phyloP scores from a whole-genome alignment of 148 eudicot genomes.

The Cornus controversa region DNA sequence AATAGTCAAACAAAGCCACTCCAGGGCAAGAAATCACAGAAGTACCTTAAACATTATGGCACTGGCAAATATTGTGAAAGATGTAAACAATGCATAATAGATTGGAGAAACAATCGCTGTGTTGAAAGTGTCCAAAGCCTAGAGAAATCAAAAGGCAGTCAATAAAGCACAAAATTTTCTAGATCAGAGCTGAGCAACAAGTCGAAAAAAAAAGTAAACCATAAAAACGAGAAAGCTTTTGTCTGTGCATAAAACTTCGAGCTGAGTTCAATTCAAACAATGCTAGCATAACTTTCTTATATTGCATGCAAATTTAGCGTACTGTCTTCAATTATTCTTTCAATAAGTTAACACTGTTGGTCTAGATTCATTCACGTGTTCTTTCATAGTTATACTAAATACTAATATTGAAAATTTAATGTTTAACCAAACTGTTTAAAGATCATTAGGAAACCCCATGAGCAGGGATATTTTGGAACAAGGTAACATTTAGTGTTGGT shows the following conservation, averaged over 20 bases:
- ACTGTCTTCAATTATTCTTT: neutral
- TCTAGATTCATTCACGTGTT: neutral
- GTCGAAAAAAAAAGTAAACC: neutral
- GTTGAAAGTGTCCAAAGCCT: conserved; percentile 71
- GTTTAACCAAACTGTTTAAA: too few species aligned
- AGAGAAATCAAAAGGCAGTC: conserved; percentile 6
- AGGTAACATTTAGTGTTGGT: too few species aligned
- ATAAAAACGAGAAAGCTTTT: neutral
- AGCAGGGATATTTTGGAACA: too few species aligned
- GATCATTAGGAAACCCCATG: too few species aligned
- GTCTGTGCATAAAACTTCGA: neutral
- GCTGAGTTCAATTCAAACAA: neutral
- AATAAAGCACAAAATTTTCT: neutral
- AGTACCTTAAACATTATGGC: conserved; percentile 69
- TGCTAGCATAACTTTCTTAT: neutral
- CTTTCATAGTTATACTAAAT: neutral
- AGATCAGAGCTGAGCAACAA: neutral
- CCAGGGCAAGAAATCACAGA: neutral
- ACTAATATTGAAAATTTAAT: neutral
- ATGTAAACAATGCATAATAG: conserved; percentile 71
- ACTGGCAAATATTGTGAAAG: conserved; percentile 67
- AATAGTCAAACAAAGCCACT: conserved; percentile 1
- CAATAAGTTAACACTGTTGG: neutral
- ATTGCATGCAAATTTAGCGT: too few species aligned
- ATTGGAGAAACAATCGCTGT: conserved; percentile 72